Conservation (phyloP, 768 basidiomycete species). For the Tricholoma sp. region DNA sequence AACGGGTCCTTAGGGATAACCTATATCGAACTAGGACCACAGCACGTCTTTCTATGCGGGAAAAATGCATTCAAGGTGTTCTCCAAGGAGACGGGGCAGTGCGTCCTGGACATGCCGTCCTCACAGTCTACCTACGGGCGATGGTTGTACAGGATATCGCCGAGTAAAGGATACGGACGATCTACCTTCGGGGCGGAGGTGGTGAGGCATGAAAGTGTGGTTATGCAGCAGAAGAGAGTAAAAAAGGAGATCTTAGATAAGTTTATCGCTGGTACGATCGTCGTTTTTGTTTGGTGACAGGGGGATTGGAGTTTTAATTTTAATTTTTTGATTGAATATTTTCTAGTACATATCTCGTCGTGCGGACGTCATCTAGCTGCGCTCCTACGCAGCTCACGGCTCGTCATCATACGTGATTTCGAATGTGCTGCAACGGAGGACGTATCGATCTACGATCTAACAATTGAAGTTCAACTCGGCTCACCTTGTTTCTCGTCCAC, state of each 20-base stretch:
- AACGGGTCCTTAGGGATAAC: too few species aligned
- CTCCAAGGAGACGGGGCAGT: conserved; percentile 39
- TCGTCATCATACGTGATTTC: not conserved
- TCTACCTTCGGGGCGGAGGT: conserved; percentile 9
- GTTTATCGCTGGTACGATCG: conserved; percentile 30
- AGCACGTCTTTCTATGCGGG: conserved; percentile 59
- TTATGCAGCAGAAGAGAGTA: not conserved
- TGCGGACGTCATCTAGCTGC: not conserved
- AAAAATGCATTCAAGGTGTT: conserved; percentile 45
- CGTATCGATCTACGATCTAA: conserved; percentile 24
- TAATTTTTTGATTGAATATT: not conserved
- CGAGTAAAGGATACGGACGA: not conserved
- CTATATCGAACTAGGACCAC: not conserved
- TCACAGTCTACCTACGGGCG: conserved; percentile 29
- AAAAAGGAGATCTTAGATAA: not conserved
- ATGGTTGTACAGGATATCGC: conserved; percentile 14
- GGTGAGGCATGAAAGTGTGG: conserved; percentile 28
- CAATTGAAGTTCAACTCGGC: conserved; percentile 37
- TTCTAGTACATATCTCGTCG: not conserved
- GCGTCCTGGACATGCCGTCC: conserved; percentile 32
- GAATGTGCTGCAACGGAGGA: not conserved
- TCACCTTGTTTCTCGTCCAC: conserved; percentile 31
- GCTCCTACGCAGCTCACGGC: not conserved
- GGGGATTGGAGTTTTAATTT: not conserved
- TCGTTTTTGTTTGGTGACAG: not conserved